A percentile compares a stretch with the other conserved stretches of the same genome.
Conservation (phyloP, 2,329 filamentous ascomycete species). For the Trichoderma pleuroti region DNA sequence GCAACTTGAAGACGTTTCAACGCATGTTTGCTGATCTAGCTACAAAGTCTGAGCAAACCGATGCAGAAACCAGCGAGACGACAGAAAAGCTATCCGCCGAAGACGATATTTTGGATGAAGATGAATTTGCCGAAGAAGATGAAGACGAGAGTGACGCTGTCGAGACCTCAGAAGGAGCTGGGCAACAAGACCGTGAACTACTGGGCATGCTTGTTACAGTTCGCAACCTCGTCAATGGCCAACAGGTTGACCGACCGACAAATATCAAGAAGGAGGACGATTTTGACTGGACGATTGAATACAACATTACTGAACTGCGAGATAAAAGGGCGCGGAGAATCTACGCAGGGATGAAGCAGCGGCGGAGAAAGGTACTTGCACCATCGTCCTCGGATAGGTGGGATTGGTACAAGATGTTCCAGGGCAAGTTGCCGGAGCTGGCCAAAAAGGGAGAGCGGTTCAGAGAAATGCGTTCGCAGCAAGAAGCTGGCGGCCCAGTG, state of each 20-base stretch:
- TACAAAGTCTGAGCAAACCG: conserved; percentile 32
- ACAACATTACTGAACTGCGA: conserved; percentile 64
- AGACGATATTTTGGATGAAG: conserved; percentile 9
- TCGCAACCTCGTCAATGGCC: conserved; percentile 67
- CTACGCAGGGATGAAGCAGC: conserved; percentile 54
- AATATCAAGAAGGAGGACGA: conserved; percentile 32
- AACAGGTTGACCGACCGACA: conserved; percentile 58
- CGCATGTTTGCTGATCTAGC: conserved; percentile 49
- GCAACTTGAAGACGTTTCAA: conserved; percentile 48
- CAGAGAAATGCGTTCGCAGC: conserved; percentile 51
- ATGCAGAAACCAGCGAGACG: not conserved
- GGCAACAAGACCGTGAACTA: conserved; percentile 36
- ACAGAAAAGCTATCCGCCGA: not conserved
- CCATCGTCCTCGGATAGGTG: conserved; percentile 41
- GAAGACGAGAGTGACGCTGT: conserved; percentile 9
- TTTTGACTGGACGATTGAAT: conserved; percentile 71
- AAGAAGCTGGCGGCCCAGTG: conserved; percentile 46
- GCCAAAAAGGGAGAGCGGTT: conserved; percentile 56
- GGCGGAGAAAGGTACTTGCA: conserved; percentile 49
- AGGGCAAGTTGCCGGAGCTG: conserved; percentile 37
- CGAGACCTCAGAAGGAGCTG: not conserved
- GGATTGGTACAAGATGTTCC: conserved; percentile 47
- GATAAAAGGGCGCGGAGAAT: conserved; percentile 43
- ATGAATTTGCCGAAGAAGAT: conserved; percentile 12
- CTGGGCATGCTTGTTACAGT: conserved; percentile 70